Conservation (phyloP, 2,329 filamentous ascomycete genomes). For the Phaeosphaeria sp. region DNA sequence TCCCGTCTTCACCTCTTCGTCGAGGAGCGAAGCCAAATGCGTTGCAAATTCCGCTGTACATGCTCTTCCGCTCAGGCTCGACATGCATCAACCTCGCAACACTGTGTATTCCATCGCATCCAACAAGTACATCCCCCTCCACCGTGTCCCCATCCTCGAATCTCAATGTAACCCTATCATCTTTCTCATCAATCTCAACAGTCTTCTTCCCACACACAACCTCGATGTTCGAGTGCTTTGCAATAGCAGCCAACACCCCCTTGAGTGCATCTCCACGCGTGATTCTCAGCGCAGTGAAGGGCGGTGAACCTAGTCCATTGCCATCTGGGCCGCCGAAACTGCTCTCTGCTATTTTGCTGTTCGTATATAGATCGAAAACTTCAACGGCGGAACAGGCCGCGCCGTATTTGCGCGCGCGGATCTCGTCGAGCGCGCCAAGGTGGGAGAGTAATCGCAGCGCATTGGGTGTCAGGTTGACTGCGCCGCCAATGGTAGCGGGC, state of each 20-base stretch:
- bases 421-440: constrained; percentile 55
- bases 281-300: constrained; percentile 54
- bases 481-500: constrained; percentile 61
- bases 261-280: constrained; percentile 53
- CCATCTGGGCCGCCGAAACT: constrained; percentile 51
- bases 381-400: constrained; percentile 52
- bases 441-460: constrained; percentile 62
- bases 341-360: constrained; percentile 52
- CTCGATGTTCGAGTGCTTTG: constrained; percentile 49
- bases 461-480: constrained; percentile 68
- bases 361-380: constrained; percentile 53
- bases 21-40: constrained; percentile 54
- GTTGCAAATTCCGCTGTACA: constrained; percentile 55
- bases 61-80: constrained; percentile 51
- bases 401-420: constrained; percentile 49
- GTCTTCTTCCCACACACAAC: constrained; percentile 54
- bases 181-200: constrained; percentile 49
- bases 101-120: constrained; percentile 62
- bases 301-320: constrained; percentile 52
- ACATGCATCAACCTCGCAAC: constrained; percentile 53
- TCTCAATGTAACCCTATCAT: constrained; percentile 50
- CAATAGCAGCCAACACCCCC: constrained; percentile 50
- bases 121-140: constrained; percentile 59
- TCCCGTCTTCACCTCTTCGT: constrained; percentile 34
- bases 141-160: constrained; percentile 55